Conservation (phyloP, 2,329 filamentous ascomycete genomes). For the Verticillium nonalfalfae region DNA sequence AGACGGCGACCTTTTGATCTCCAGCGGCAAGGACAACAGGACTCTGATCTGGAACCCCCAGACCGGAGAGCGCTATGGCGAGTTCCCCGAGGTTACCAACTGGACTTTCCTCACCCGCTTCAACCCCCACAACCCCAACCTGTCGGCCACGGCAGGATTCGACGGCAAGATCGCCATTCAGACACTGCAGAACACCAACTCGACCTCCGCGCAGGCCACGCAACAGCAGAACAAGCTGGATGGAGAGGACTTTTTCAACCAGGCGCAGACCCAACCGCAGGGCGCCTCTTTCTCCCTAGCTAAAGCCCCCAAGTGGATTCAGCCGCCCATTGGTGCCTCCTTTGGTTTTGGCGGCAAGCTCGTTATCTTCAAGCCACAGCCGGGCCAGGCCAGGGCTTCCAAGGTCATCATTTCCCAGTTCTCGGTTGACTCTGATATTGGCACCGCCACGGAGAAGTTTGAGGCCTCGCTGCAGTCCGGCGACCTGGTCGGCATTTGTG, state of each 20-base stretch:
- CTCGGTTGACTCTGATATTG: conserved; percentile 78
- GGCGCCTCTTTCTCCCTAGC: conserved; percentile 80
- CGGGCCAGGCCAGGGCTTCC: conserved; percentile 62
- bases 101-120: conserved; percentile 97
- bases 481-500: conserved; percentile 72
- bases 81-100: conserved; percentile 97
- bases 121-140: conserved; percentile 85
- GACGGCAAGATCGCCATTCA: conserved; percentile 94
- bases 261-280: conserved; percentile 86
- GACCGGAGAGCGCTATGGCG: conserved; percentile 79
- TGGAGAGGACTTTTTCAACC: conserved; percentile 93
- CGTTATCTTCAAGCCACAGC: conserved; percentile 61
- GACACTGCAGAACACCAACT: conserved; percentile 89
- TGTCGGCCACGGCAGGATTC: conserved; percentile 93
- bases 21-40: conserved; percentile 93
- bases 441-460: conserved; percentile 79
- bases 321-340: conserved; percentile 76
- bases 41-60: conserved; percentile 96
- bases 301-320: conserved; percentile 85
- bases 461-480: conserved; percentile 75
- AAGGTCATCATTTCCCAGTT: conserved; percentile 83
- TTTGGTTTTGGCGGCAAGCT: conserved; percentile 97
- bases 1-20: conserved; percentile 82
- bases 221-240: conserved; percentile 69
- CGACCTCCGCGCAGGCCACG: conserved; percentile 59